Evolutionary conservation across 2,329 filamentous ascomycete species (phyloP).

Genomic region (Trichoderma sp.): DNA sequence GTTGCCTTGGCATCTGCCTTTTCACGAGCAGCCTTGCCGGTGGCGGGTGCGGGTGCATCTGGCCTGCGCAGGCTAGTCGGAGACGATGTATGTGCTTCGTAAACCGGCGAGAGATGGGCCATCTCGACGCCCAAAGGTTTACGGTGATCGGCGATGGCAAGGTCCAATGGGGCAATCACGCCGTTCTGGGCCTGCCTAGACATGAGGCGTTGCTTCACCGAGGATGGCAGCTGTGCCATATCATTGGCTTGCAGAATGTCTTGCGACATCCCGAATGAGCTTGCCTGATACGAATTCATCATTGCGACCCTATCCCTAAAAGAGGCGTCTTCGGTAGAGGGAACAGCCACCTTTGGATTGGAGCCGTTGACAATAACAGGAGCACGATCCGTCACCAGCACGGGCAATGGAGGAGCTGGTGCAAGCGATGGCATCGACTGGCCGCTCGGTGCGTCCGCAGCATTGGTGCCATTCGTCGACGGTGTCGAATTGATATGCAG

Average conservation of each 20-base stretch:
- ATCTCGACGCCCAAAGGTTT: constrained; percentile 39
- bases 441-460: neutral
- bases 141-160: constrained; percentile 48
- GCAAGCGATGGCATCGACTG: constrained; percentile 3
- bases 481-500: constrained; percentile 27
- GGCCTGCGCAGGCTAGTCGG: constrained; percentile 58
- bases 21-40: constrained; percentile 7
- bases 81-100: constrained; percentile 69
- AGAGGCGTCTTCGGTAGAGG: constrained; percentile 37
- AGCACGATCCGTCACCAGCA: constrained; percentile 25
- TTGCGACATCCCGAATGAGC: constrained; percentile 19
- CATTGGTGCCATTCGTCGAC: neutral
- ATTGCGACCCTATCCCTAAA: constrained; percentile 42
- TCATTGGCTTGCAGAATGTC: constrained; percentile 33
- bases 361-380: constrained; percentile 39
- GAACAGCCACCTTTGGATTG: constrained; percentile 22
- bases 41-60: constrained; percentile 37
- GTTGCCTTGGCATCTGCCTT: constrained; percentile 23
- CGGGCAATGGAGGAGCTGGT: constrained; percentile 21
- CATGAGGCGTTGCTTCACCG: constrained; percentile 37
- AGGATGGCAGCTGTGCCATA: constrained; percentile 32
- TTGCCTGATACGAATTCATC: constrained; percentile 36
- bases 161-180: constrained; percentile 53
- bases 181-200: constrained; percentile 46
- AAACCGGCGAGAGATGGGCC: constrained; percentile 67